Evolutionary conservation across 164 flowering plant species (phyloP).

Genomic region (Nelumbo lutea): DNA sequence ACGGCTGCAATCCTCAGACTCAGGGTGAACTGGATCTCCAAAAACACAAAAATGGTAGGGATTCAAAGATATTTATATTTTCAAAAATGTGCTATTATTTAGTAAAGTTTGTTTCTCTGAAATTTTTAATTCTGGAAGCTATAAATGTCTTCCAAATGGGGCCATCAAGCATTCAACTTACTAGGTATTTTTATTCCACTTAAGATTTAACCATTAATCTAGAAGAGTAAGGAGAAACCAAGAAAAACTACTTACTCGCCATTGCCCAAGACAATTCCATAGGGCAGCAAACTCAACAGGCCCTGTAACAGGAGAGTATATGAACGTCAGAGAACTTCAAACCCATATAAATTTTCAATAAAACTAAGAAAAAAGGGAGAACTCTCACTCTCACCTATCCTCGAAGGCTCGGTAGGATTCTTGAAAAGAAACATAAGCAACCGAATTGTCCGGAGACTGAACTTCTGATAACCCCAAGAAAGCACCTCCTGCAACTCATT

Average conservation of each 20-base stretch:
- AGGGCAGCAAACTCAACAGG: constrained; percentile 65
- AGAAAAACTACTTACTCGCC: constrained; percentile 55
- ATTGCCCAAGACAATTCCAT: constrained; percentile 82
- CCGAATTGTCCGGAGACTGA: constrained; percentile 49
- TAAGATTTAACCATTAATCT: too few species aligned
- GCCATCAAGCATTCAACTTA: too few species aligned
- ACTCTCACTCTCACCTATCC: constrained; percentile 38
- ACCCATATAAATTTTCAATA: background rate
- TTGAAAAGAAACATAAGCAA: constrained; percentile 72
- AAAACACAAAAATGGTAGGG: too few species aligned
- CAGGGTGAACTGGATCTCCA: too few species aligned
- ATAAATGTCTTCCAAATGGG: too few species aligned
- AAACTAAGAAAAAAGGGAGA: background rate
- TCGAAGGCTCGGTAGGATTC: constrained; percentile 34
- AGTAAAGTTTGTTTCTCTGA: too few species aligned
- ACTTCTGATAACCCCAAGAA: constrained; percentile 46
- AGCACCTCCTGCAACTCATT: constrained; percentile 63
- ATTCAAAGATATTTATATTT: too few species aligned
- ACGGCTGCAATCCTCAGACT: too few species aligned
- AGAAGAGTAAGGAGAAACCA: background rate
- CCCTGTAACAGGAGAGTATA: constrained; percentile 33
- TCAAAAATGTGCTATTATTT: too few species aligned
- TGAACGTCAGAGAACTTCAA: background rate
- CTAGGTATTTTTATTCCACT: too few species aligned
- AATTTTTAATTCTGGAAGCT: too few species aligned